These are phyloP conservation scores for Macrolepiota fuliginosa DNA, from an alignment of 768 basidiomycete species.

Conservation along the genomic window DNA sequence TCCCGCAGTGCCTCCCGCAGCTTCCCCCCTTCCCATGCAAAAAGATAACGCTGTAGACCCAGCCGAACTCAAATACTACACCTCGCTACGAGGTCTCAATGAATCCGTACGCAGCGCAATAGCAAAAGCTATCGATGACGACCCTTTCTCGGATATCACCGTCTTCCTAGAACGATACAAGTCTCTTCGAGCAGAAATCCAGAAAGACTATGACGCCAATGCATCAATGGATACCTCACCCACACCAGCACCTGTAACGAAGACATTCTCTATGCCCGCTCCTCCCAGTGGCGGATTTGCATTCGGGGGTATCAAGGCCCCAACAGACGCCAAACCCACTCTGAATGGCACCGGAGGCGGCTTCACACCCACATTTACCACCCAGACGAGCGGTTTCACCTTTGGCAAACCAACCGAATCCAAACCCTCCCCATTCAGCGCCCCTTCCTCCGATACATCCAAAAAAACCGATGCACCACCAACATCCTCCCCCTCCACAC, in stretches of 20 bases:
- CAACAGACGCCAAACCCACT: conserved; percentile 9
- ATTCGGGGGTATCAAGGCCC: conserved; percentile 14
- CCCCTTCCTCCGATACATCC: not conserved
- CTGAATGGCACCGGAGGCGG: not conserved
- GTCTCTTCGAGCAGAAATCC: conserved; percentile 48
- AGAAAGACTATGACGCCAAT: conserved; percentile 49
- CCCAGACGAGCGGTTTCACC: conserved; percentile 7
- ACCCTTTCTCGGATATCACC: conserved; percentile 70
- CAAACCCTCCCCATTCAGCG: conserved; percentile 7
- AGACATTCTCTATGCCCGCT: conserved; percentile 26
- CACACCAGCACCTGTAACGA: conserved; percentile 13
- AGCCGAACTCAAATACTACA: conserved; percentile 55
- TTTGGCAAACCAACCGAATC: conserved; percentile 6
- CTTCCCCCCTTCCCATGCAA: conserved; percentile 12
- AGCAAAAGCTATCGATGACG: conserved; percentile 55
- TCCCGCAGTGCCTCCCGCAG: conserved; percentile 3
- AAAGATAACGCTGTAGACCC: conserved; percentile 26
- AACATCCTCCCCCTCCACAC: conserved; percentile 10
- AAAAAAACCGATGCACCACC: not conserved
- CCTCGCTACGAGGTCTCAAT: conserved; percentile 73
- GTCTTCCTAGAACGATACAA: conserved; percentile 58
- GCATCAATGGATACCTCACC: not conserved
- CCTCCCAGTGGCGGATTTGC: conserved; percentile 1
- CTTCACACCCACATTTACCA: conserved; percentile 8
- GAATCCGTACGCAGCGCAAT: conserved; percentile 59